Conservation (phyloP, 129 eudicot species). For the Artemisia tridentata region DNA sequence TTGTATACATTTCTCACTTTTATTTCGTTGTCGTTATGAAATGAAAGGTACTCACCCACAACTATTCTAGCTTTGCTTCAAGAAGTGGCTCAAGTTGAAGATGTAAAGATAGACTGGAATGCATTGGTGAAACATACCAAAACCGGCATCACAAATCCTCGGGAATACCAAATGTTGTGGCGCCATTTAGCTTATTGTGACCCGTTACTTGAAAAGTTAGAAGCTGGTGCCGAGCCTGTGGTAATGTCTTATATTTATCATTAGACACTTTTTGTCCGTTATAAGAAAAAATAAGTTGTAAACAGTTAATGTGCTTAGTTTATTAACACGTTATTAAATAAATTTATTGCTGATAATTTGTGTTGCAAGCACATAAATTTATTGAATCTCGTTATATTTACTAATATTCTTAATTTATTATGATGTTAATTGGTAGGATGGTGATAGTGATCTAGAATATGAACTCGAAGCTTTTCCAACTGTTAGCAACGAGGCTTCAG, state of each 20-base stretch:
- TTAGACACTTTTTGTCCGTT: no score
- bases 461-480: slow-evolving; percentile 82
- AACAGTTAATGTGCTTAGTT: no score
- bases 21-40: slow-evolving; percentile 7
- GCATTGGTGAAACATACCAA: slow-evolving; percentile 52
- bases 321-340: no score
- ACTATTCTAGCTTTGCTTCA: slow-evolving; percentile 64
- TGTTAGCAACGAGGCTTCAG: slow-evolving; percentile 65
- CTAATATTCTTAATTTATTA: background rate
- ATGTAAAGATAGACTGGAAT: slow-evolving; percentile 65
- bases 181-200: slow-evolving; percentile 76
- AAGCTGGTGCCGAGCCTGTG: slow-evolving; percentile 46
- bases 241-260: slow-evolving; percentile 27
- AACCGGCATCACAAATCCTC: slow-evolving; percentile 68
- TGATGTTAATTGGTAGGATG: slow-evolving; percentile 55
- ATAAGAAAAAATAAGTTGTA: no score
- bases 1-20: background rate
- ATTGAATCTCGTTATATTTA: slow-evolving; percentile 14
- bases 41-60: slow-evolving; percentile 57
- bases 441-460: slow-evolving; percentile 88
- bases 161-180: slow-evolving; percentile 91
- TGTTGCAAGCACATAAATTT: background rate
- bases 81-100: slow-evolving; percentile 54
- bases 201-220: slow-evolving; percentile 42
- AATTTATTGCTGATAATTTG: background rate